Evolutionary conservation across 1,284 basidiomycete species (phyloP).

Genomic region (Tranzscheliella williamsii): DNA sequence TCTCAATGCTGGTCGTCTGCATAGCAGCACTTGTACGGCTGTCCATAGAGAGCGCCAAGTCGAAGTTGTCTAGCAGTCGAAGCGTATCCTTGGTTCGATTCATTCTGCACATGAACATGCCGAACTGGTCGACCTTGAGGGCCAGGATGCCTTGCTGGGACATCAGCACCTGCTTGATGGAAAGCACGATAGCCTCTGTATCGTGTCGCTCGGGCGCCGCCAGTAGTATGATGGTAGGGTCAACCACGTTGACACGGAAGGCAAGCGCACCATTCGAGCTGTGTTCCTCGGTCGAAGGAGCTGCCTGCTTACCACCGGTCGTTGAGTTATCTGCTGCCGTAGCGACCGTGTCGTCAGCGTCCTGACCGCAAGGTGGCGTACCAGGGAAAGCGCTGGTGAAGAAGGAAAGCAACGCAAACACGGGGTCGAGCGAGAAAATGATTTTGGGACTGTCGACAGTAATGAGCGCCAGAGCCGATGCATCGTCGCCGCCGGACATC

Average conservation of each 20-base stretch:
- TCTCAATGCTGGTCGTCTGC: constrained; percentile 81
- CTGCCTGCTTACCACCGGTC: background rate
- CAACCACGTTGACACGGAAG: constrained; percentile 86
- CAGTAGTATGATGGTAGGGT: constrained; percentile 85
- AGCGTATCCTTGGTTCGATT: constrained; percentile 79
- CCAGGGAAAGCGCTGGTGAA: constrained; percentile 70
- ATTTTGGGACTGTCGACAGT: constrained; percentile 91
- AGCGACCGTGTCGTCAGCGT: background rate
- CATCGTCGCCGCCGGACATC: constrained; percentile 67
- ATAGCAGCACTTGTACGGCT: constrained; percentile 74
- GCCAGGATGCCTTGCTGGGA: constrained; percentile 90
- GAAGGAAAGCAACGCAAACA: constrained; percentile 85
- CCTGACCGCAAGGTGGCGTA: constrained; percentile 1
- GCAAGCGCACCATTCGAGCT: constrained; percentile 57
- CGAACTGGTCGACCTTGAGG: constrained; percentile 78
- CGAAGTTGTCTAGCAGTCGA: constrained; percentile 90
- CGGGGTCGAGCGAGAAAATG: constrained; percentile 89
- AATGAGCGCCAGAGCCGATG: constrained; percentile 74
- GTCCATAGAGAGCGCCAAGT: constrained; percentile 84
- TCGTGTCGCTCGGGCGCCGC: constrained; percentile 80
- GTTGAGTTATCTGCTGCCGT: background rate
- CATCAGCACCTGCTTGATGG: constrained; percentile 81
- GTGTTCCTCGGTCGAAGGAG: constrained; percentile 1
- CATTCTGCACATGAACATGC: constrained; percentile 92
- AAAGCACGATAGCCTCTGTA: constrained; percentile 84